Percentiles rank a stretch among this genome's conserved stretches.
Conservation (phyloP, 1,284 basidiomycete genomes). For the Leccinum solheimii region DNA sequence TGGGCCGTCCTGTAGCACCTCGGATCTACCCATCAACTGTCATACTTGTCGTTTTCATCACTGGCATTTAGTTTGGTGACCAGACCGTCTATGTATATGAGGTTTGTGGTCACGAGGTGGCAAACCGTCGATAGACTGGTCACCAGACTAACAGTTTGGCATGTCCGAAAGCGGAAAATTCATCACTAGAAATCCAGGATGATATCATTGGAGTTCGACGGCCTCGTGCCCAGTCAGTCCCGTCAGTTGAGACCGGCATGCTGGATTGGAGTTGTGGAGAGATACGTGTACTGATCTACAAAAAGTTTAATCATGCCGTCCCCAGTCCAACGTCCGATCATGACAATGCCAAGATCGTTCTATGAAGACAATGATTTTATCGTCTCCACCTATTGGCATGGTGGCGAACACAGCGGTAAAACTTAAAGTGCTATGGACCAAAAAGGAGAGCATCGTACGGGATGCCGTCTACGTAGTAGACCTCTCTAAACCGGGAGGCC, state of each 20-base stretch:
- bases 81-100: too few species aligned
- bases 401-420: not conserved
- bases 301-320: not conserved
- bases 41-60: not conserved
- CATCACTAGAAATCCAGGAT: not conserved
- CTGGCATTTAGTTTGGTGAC: too few species aligned
- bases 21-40: not conserved
- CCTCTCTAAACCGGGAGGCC: slow-evolving; percentile 45
- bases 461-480: slow-evolving; percentile 40
- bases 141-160: too few species aligned
- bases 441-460: slow-evolving; percentile 35
- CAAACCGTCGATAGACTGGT: too few species aligned
- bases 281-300: not conserved
- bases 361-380: not conserved
- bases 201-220: not conserved
- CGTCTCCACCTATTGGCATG: slow-evolving; percentile 9
- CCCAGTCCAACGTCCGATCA: not conserved
- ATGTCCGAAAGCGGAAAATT: not conserved
- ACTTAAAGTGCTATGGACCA: slow-evolving; percentile 25
- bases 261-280: slow-evolving; percentile 3
- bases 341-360: not conserved
- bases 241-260: not conserved
- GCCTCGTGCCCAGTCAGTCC: not conserved
- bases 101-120: too few species aligned
- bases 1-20: not conserved